These are phyloP conservation scores for Lathyrus sativus DNA, from an alignment of 306 rosid genomes.

Conservation along the genomic window DNA sequence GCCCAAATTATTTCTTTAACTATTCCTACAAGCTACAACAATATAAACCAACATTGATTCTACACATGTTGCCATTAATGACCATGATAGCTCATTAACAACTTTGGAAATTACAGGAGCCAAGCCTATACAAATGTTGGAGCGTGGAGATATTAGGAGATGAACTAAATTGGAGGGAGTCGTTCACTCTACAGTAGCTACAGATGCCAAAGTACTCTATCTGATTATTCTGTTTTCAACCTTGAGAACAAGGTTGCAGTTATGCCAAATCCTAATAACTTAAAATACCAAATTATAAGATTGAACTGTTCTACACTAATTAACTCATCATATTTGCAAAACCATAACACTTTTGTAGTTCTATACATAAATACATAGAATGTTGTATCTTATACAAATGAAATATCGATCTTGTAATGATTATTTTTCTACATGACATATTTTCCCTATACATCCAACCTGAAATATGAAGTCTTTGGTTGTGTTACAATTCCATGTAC, in stretches of 20 bases:
- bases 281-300: constrained; percentile 1
- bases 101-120: constrained; percentile 12
- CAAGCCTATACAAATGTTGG: not conserved
- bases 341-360: not conserved
- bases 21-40: not conserved
- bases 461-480: constrained; percentile 4
- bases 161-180: not conserved
- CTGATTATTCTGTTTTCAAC: not conserved
- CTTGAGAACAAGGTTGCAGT: not conserved
- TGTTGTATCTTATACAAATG: not conserved
- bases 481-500: not conserved
- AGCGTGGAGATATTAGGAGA: not conserved
- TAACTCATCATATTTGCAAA: not conserved
- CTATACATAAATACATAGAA: not conserved
- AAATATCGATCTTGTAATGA: not conserved
- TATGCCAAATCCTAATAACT: not conserved
- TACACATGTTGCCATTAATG: not conserved
- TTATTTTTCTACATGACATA: constrained; percentile 3
- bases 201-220: not conserved
- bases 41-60: not conserved
- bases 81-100: constrained; percentile 6
- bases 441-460: not conserved
- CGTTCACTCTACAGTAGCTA: not conserved
- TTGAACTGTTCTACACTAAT: not conserved
- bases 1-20: constrained; percentile 1